Base-by-base conservation (phyloP, 164 flowering plant species). In the Dillenia suffruticosa region DNA sequence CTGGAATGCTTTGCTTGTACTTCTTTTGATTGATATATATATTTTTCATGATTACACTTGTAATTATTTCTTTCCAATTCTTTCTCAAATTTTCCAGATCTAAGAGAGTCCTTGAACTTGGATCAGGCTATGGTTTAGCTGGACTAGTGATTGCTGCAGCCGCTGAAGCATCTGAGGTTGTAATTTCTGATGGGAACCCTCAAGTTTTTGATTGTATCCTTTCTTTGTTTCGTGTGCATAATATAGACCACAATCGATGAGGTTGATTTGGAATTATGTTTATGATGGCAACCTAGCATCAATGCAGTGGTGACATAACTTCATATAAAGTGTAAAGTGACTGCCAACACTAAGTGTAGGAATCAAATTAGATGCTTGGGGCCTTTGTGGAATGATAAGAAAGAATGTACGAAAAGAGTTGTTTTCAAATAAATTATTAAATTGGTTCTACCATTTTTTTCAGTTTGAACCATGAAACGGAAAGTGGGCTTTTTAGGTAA, bases 141-240 rank as follows among this genome's bases (percentile, higher is more conserved):
- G 99, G 96, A 46, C 70, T 94, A 60, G 93, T 81, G 57, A 76
- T 91, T 79, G 97, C 91, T 15, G 82, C 84, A 13, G 67, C 71
- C 68, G 79, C 89, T 32, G 88, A 94, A 55, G 97, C 95, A 60
- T 62, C 57, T 51, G 93, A 89, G 71, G 95, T 94, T 57, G 78
- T 84, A 24, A 85, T 94, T 63, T 81, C 97, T 26, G 98, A 94
- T 79, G 96, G 97, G 64, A 94, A 94, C 67, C 95, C 97, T 58
- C 93, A 83, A 84, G 98, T 94, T 56, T 95, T 87, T 71, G 83
- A 94, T 79, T 94, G 98, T 90, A 90, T 93, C 98, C 97, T 87
- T 67, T 64, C 9, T 19, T 1, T 19, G 22, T 19, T 19, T 19
- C 22, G 1, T 19, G 22, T 19, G 22, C 22, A 19, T 19, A 19